Conservation (phyloP, 2,329 filamentous ascomycete species). For the Cytospora piceicola region DNA sequence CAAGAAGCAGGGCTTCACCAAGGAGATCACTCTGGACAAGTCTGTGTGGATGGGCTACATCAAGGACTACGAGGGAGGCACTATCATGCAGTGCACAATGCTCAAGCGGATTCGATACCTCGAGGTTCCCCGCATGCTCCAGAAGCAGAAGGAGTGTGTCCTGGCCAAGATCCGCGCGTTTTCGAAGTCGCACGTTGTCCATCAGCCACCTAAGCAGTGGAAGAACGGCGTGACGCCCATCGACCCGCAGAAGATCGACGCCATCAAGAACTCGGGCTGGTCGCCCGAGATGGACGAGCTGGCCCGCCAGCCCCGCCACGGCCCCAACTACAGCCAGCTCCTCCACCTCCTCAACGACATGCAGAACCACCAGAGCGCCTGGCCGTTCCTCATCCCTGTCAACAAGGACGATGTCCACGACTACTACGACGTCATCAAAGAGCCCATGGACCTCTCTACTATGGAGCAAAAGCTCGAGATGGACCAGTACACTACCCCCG, state of each 20-base stretch:
- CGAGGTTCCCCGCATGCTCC: slow-evolving; percentile 87
- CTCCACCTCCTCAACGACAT: slow-evolving; percentile 91
- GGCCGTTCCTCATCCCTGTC: slow-evolving; percentile 93
- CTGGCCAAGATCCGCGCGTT: slow-evolving; percentile 93
- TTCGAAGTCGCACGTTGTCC: slow-evolving; percentile 84
- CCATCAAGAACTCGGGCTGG: slow-evolving; percentile 92
- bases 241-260: slow-evolving; percentile 82
- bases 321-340: slow-evolving; percentile 93
- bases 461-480: slow-evolving; percentile 97
- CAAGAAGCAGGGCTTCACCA: slow-evolving; percentile 98
- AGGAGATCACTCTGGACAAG: slow-evolving; percentile 91
- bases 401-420: slow-evolving; percentile 97
- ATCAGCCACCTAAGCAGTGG: slow-evolving; percentile 86
- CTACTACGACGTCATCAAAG: slow-evolving; percentile 97
- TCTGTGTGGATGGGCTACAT: slow-evolving; percentile 99
- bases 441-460: slow-evolving; percentile 94
- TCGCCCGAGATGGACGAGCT: slow-evolving; percentile 97
- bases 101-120: slow-evolving; percentile 92
- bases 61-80: slow-evolving; percentile 98
- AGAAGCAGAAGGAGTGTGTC: slow-evolving; percentile 96
- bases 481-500: slow-evolving; percentile 86
- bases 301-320: slow-evolving; percentile 90
- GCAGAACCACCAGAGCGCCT: slow-evolving; percentile 89
- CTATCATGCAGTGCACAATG: slow-evolving; percentile 99
- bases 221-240: slow-evolving; percentile 72